Evolutionary conservation across 129 eudicot genomes (phyloP).

Genomic region (Pseudognaphalium luteoalbum): DNA sequence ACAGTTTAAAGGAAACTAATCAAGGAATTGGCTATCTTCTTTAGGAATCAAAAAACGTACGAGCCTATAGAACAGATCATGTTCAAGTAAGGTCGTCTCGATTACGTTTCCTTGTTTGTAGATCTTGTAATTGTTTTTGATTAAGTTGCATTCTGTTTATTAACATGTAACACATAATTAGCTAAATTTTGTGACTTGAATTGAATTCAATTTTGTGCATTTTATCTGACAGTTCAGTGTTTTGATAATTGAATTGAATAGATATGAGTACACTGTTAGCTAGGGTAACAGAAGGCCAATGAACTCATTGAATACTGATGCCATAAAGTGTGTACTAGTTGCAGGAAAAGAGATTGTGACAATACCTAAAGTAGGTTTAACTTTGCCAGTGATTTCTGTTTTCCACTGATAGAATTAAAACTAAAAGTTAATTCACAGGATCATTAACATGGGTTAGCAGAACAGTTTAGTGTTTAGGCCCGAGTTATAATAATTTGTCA

Average conservation of each 20-base stretch:
- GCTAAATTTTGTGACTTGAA: constrained; percentile 21
- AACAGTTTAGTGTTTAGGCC: not conserved
- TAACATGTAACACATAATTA: constrained; percentile 5
- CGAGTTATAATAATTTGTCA: not conserved
- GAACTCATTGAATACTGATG: constrained; percentile 29
- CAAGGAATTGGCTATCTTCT: not conserved
- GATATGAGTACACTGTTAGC: constrained; percentile 29
- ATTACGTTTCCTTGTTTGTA: constrained; percentile 19
- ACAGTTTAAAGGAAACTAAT: not conserved
- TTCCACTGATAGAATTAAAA: constrained; percentile 19
- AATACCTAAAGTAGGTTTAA: constrained; percentile 30
- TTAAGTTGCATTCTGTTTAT: constrained; percentile 17
- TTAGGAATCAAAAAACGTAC: not conserved
- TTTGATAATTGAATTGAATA: constrained; percentile 19
- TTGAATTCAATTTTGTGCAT: not conserved
- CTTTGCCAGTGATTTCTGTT: constrained; percentile 30
- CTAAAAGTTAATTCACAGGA: not conserved
- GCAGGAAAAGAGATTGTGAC: constrained; percentile 35
- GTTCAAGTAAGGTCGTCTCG: not conserved
- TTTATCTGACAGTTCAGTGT: constrained; percentile 5
- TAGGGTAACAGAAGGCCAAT: too few relatives aligned
- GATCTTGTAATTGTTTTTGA: constrained; percentile 28
- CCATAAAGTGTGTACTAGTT: constrained; percentile 22
- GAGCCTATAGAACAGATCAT: not conserved
- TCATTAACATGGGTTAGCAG: not conserved